Base-by-base conservation (phyloP, 2,329 filamentous ascomycete genomes). In the Canariomyces notabilis region DNA sequence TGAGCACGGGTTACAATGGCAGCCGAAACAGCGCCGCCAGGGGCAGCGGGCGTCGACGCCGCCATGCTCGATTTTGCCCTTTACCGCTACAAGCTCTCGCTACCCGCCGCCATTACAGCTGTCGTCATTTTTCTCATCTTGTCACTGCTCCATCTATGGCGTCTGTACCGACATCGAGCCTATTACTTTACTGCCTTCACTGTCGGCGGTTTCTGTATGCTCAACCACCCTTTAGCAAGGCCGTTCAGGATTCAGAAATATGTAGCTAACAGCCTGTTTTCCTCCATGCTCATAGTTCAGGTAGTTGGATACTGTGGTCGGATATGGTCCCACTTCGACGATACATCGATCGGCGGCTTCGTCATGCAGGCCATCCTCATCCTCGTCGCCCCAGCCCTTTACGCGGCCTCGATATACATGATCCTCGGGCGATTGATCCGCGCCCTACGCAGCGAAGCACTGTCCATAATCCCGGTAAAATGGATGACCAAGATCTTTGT, bases 401-500 rank as follows among this genome's bases (percentile, higher is more conserved):
- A 40, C 33, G 50, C 47, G 2, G 50, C 50, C 15, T 52, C 50
- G 37, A 50, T 52, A 20, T 52, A 52, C 41, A 52, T 52, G 47
- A 50, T 46, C 6, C 54, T 60, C 8, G 66, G 65, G 4, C 61
- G 67, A 4, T 34, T 67, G 14, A 61, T 67, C 22, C 53, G 49
- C 6, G 54, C 60, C 14, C 59, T 64, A 2, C 55, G 33, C 19
- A 53, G 35, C 20, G 52, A 57, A 20, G 36, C 48, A 12, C 23
- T 47, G 5, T 57, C 54, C 5, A 16, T 59, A 14, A 50, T 60
- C 40, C 35, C 29, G 7, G n/a, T 38, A 22, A 8, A 44, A 6
- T 61, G 60, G 61, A 50, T 64, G 8, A 66, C 64, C 1, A 45
- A 47, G 16, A 58, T 62, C n/a, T 66, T 66, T 32, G 62, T 66